A percentile compares a stretch with the other conserved stretches of the same genome.
Evolutionary conservation across 495 filamentous ascomycete genomes (phyloP).

Genomic region (Tuber aestivum): DNA sequence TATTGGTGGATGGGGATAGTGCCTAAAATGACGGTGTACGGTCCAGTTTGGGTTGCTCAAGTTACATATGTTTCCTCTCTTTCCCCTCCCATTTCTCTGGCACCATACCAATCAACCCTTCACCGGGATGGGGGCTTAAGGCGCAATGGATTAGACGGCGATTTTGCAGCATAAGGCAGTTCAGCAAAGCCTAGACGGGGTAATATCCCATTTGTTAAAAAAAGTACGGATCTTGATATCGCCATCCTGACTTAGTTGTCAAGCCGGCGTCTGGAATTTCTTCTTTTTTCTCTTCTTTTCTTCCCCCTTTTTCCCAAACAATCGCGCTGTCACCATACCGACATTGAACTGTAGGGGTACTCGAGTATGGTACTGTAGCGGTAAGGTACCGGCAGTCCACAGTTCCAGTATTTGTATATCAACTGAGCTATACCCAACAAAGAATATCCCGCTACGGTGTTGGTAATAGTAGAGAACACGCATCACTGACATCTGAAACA

Average conservation of each 20-base stretch:
- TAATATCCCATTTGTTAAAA: not conserved
- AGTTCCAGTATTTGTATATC: not conserved
- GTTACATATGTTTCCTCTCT: not conserved
- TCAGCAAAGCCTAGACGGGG: not conserved
- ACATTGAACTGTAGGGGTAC: not conserved
- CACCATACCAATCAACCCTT: not conserved
- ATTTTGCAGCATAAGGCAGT: not conserved
- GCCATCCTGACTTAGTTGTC: not conserved
- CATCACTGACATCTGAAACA: not conserved
- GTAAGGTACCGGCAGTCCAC: too few relatives aligned
- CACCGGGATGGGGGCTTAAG: not conserved
- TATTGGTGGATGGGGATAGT: not conserved
- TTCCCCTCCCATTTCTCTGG: not conserved
- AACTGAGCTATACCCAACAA: not conserved
- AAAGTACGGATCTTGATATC: not conserved
- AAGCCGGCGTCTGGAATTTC: not conserved
- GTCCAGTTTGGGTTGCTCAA: not conserved
- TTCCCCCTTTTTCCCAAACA: not conserved
- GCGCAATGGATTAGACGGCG: not conserved
- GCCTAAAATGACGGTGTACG: not conserved
- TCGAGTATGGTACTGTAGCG: too few relatives aligned
- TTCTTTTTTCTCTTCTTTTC: not conserved
- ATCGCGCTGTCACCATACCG: not conserved
- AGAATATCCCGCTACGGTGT: not conserved
- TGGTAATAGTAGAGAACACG: not conserved